Conservation (phyloP, 768 basidiomycete species). For the Mrakia gelida region DNA sequence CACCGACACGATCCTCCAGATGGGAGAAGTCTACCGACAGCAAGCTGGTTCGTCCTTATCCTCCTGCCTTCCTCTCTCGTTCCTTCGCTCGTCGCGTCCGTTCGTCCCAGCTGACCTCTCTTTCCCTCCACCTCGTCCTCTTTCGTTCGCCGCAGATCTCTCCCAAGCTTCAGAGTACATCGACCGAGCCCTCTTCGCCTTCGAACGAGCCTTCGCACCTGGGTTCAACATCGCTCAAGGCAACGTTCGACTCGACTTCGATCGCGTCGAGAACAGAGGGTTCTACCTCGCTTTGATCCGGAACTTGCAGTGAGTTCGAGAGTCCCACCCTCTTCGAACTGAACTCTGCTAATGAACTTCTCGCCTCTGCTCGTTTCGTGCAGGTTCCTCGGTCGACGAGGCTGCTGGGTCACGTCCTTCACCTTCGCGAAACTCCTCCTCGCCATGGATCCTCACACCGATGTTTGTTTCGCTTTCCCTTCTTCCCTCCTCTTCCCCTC, state of each 20-base stretch:
- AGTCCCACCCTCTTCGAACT: not conserved
- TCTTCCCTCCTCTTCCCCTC: not conserved
- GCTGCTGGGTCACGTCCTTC: constrained; percentile 82
- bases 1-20: constrained; percentile 80
- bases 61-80: not conserved
- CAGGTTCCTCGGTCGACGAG: constrained; percentile 81
- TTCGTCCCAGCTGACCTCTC: not conserved
- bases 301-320: constrained; percentile 62
- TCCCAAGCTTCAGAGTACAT: constrained; percentile 78
- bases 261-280: constrained; percentile 82
- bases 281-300: constrained; percentile 86
- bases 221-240: constrained; percentile 80
- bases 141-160: constrained; percentile 55
- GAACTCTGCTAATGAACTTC: not conserved
- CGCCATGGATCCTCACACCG: constrained; percentile 68
- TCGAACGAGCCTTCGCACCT: constrained; percentile 83
- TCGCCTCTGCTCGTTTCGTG: not conserved
- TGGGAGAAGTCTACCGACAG: constrained; percentile 34
- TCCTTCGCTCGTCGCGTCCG: not conserved
- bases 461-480: constrained; percentile 10
- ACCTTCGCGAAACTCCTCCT: constrained; percentile 84
- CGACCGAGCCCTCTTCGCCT: constrained; percentile 89
- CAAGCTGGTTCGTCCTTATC: constrained; percentile 33
- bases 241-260: constrained; percentile 78
- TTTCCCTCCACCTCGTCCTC: not conserved